Conservation (phyloP, 176 grass and related monocot species). For the Rhynchospora breviuscula region DNA sequence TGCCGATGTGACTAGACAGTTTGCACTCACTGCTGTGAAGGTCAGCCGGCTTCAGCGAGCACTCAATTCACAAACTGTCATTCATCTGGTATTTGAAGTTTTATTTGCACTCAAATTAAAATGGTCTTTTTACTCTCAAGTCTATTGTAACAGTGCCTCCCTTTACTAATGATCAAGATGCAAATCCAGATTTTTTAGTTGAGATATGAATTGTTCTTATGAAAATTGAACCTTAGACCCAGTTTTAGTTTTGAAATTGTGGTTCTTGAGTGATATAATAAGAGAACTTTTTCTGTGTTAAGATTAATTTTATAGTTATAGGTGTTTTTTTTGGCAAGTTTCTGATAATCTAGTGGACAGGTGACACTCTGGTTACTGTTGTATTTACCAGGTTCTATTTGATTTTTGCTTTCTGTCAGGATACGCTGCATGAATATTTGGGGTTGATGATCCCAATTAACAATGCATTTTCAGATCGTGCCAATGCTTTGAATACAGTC, state of each 20-base stretch:
- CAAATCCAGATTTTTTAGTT: not conserved
- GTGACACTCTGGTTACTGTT: not conserved
- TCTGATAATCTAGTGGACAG: not conserved
- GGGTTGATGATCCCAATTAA: constrained; percentile 62
- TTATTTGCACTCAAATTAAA: not conserved
- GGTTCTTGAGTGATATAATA: not conserved
- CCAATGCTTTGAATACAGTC: constrained; percentile 57
- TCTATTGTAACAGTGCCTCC: not conserved
- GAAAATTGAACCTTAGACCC: not conserved
- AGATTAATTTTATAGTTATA: too few species aligned
- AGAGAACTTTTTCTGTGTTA: not conserved
- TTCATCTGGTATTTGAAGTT: constrained; percentile 55
- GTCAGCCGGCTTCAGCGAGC: constrained; percentile 65
- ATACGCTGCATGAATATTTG: constrained; percentile 68
- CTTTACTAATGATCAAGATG: not conserved
- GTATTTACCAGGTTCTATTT: constrained; percentile 20
- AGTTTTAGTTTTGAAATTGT: not conserved
- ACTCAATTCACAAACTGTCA: constrained; percentile 52
- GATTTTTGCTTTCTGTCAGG: constrained; percentile 47
- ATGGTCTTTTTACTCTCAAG: not conserved
- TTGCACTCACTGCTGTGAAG: constrained; percentile 60
- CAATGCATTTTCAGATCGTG: constrained; percentile 78
- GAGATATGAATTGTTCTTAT: not conserved
- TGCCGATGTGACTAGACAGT: constrained; percentile 56
- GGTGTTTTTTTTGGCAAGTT: not conserved